Evolutionary conservation across 495 filamentous ascomycete species (phyloP).

Genomic region (Penicillium dipodomyicola): DNA sequence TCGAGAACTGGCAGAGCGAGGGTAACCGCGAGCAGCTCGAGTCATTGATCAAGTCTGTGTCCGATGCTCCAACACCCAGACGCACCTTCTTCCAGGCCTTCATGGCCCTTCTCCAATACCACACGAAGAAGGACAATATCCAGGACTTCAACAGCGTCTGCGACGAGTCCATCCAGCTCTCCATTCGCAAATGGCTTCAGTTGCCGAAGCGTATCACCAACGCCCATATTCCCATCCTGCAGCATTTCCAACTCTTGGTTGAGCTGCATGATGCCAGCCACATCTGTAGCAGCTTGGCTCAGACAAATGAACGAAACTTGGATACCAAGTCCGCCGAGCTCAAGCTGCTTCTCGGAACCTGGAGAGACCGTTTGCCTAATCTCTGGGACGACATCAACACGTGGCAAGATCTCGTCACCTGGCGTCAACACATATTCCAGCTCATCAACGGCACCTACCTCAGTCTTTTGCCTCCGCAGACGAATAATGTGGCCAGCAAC

Average conservation of each 20-base stretch:
- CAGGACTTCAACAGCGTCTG: constrained; percentile 84
- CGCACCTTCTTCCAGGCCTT: constrained; percentile 97
- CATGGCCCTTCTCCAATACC: constrained; percentile 89
- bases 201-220: constrained; percentile 89
- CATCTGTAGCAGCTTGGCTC: constrained; percentile 82
- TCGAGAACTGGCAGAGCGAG: constrained; percentile 85
- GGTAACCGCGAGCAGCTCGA: constrained; percentile 87
- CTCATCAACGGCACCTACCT: constrained; percentile 95
- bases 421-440: constrained; percentile 98
- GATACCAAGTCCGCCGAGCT: constrained; percentile 94
- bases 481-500: constrained; percentile 73
- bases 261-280: constrained; percentile 97
- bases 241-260: constrained; percentile 98
- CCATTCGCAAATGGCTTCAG: constrained; percentile 97
- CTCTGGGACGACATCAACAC: constrained; percentile 99
- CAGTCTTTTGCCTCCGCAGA: constrained; percentile 74
- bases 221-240: constrained; percentile 89
- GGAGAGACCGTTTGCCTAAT: constrained; percentile 94
- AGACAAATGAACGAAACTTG: constrained; percentile 80
- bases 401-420: constrained; percentile 98
- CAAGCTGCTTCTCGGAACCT: constrained; percentile 89
- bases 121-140: constrained; percentile 77
- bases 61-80: constrained; percentile 92
- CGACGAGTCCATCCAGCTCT: constrained; percentile 94
- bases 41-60: constrained; percentile 87